Base-by-base conservation (phyloP, 2,329 filamentous ascomycete genomes). In the Fusarium torulosum region DNA sequence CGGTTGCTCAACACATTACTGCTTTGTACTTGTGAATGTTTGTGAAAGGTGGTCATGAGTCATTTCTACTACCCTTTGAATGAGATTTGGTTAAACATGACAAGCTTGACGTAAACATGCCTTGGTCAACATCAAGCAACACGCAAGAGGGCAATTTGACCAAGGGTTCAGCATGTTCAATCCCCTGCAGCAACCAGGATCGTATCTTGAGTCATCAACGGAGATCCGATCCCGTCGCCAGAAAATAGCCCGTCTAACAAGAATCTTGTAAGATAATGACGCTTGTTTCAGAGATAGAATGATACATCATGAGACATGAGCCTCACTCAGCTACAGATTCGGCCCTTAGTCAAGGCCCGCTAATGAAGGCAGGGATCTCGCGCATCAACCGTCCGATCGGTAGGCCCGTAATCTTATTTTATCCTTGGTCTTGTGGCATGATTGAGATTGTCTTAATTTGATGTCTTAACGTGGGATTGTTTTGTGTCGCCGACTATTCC, bases 361-460 rank as follows among this genome's bases (percentile, higher is more conserved):
- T 57, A 53, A 5, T 17, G 10, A n/a, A 42, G 14, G 25, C 38
- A 49, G 25, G 53, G 53, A 38, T 55, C 10, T 23, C 23, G 37
- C 31, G 13, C 43, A 47, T 61, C 8, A 62, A 51, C 59, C 52
- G 25, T 44, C 29, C 59, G 60, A 58, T 63, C 60, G 60, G 58
- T 45, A 58, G 59, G 40, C 41, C 58, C 45, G 44, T 46, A 58
- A 63, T 63, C 60, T 63, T 58, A 35, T 29, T 19, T 19, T 33
- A 35, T 56, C 38, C 46, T 42, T 31, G 37, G 21, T 21, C 35
- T 29, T 23, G 23, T 62, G 10, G 51, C 29, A 57, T 52, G 60
- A 35, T 44, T 46, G 15, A 29, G 27, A 29, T 6, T 29, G 10
- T 13, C 27, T 11, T 25, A 7, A 25, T 3, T 25, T 27, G 27